Evolutionary conservation across 2,329 filamentous ascomycete species (phyloP).

Genomic region (Cercospora sp.): DNA sequence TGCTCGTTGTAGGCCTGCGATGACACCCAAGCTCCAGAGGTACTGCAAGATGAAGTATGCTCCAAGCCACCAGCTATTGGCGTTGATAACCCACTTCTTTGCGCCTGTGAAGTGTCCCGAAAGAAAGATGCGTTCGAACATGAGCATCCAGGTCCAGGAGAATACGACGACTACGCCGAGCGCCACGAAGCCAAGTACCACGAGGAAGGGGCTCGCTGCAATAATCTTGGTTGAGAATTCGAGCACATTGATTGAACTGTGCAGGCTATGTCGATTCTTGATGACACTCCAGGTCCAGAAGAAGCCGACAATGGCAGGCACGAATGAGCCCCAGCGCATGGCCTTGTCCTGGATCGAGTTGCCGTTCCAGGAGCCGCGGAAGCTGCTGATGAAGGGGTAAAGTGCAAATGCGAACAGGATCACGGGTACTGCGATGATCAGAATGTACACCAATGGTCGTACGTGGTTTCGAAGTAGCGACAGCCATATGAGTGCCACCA

Average conservation of each 20-base stretch:
- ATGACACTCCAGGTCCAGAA: slow-evolving; percentile 83
- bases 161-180: slow-evolving; percentile 75
- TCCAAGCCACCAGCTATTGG: slow-evolving; percentile 94
- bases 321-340: slow-evolving; percentile 82
- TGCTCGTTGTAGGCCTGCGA: slow-evolving; percentile 83
- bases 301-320: slow-evolving; percentile 71
- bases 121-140: slow-evolving; percentile 95
- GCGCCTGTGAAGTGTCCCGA: slow-evolving; percentile 71
- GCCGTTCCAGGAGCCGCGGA: slow-evolving; percentile 74
- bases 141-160: slow-evolving; percentile 94
- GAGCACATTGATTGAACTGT: slow-evolving; percentile 81
- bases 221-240: slow-evolving; percentile 91
- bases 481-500: slow-evolving; percentile 89
- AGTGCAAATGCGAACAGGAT: slow-evolving; percentile 86
- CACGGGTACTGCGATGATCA: slow-evolving; percentile 80
- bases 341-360: slow-evolving; percentile 76
- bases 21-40: slow-evolving; percentile 87
- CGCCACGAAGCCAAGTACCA: slow-evolving; percentile 78
- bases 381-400: slow-evolving; percentile 88
- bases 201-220: slow-evolving; percentile 76
- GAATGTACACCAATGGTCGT: slow-evolving; percentile 74
- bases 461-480: slow-evolving; percentile 85
- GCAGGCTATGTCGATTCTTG: slow-evolving; percentile 75
- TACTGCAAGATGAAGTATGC: slow-evolving; percentile 90
- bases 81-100: slow-evolving; percentile 74